phyloP scores from a whole-genome alignment of 768 basidiomycete genomes.

The Kwoniella pini region DNA sequence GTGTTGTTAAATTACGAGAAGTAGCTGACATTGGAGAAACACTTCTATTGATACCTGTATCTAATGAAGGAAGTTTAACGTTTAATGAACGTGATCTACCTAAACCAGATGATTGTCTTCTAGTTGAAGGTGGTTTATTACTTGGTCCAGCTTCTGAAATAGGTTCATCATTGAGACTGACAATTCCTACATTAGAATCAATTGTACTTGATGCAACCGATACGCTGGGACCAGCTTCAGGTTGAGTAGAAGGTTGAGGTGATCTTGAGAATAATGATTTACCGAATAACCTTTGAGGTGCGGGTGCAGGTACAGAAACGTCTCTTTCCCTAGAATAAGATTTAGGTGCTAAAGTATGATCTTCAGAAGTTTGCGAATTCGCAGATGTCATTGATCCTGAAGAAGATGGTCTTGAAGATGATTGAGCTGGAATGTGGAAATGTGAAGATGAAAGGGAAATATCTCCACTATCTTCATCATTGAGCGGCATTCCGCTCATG shows the following conservation, averaged over 20 bases:
- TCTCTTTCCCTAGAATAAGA: constrained; percentile 13
- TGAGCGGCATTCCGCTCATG: constrained; percentile 8
- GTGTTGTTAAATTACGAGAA: background rate
- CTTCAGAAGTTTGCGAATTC: background rate
- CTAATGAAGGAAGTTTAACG: constrained; percentile 21
- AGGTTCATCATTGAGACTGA: constrained; percentile 11
- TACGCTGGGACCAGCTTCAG: constrained; percentile 2
- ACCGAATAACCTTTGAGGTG: constrained; percentile 19
- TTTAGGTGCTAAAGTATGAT: background rate
- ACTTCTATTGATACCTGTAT: background rate
- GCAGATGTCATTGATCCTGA: background rate
- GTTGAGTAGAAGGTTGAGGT: background rate
- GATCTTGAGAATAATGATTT: constrained; percentile 15
- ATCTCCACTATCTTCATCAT: constrained; percentile 15
- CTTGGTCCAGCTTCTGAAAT: background rate
- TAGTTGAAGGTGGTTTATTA: constrained; percentile 5
- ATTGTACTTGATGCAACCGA: background rate
- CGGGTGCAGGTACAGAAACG: constrained; percentile 12
- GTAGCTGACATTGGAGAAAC: constrained; percentile 5
- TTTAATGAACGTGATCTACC: constrained; percentile 28
- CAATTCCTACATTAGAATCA: background rate
- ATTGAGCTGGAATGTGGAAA: constrained; percentile 1
- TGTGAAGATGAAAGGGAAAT: constrained; percentile 13
- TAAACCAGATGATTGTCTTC: constrained; percentile 13
- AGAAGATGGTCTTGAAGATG: background rate